These are phyloP conservation scores for Gyromitra esculenta DNA, from an alignment of 2,329 filamentous ascomycete species.

Conservation along the genomic window DNA sequence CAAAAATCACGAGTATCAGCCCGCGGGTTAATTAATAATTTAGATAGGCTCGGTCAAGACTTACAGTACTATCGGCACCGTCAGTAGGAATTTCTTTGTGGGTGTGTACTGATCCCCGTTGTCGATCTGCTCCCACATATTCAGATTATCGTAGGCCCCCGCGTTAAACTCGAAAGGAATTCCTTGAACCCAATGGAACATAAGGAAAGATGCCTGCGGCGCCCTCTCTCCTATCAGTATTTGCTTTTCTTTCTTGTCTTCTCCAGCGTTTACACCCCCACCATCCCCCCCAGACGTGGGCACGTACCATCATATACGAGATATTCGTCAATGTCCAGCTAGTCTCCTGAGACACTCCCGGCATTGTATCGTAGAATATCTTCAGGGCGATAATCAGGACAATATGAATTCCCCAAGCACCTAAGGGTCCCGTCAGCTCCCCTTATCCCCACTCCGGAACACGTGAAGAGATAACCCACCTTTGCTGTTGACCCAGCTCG, in stretches of 20 bases:
- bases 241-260: conserved; percentile 12
- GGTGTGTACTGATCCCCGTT: conserved; percentile 98
- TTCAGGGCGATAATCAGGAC: conserved; percentile 91
- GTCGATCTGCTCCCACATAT: conserved; percentile 99
- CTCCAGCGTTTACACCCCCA: neutral
- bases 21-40: neutral
- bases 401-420: conserved; percentile 97
- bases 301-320: conserved; percentile 83
- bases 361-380: conserved; percentile 96
- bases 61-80: conserved; percentile 83
- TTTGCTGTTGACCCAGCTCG: conserved; percentile 99
- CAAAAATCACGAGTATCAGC: conserved; percentile 32
- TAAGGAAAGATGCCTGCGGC: conserved; percentile 84
- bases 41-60: conserved; percentile 5
- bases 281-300: neutral
- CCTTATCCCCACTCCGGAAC: conserved; percentile 2
- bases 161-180: conserved; percentile 99
- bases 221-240: conserved; percentile 35
- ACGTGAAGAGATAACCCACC: conserved; percentile 69
- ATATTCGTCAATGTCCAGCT: conserved; percentile 99
- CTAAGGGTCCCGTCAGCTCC: conserved; percentile 64
- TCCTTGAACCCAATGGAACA: conserved; percentile 99
- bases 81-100: conserved; percentile 96
- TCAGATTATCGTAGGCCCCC: conserved; percentile 97
- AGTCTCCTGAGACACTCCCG: conserved; percentile 94